A percentile compares a stretch with the other conserved stretches of the same genome.
Conservation (phyloP, 1,284 basidiomycete species). For the Mycena citricolor region DNA sequence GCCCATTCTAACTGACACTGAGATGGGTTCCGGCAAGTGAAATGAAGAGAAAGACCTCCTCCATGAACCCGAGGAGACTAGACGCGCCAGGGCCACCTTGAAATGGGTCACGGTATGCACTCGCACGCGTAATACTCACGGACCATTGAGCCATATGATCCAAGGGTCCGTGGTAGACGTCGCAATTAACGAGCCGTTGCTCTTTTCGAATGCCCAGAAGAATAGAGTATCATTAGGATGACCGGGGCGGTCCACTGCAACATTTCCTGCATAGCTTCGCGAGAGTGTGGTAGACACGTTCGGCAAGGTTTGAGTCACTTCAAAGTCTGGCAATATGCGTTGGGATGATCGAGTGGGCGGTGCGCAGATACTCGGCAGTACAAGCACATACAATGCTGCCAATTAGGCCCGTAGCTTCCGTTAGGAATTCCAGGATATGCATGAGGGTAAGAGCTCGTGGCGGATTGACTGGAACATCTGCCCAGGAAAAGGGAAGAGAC, state of each 20-base stretch:
- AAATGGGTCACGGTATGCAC: background rate
- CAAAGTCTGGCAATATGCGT: conserved; percentile 42
- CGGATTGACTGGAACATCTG: conserved; percentile 6
- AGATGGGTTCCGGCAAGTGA: background rate
- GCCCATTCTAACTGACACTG: conserved; percentile 65
- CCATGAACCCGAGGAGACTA: conserved; percentile 53
- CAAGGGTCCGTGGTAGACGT: conserved; percentile 40
- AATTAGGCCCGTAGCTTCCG: conserved; percentile 52
- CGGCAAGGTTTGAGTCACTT: conserved; percentile 55
- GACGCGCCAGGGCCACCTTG: conserved; percentile 64
- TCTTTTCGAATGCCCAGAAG: conserved; percentile 69
- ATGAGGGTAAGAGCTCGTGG: conserved; percentile 48
- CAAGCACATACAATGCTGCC: conserved; percentile 68
- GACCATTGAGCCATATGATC: conserved; percentile 68
- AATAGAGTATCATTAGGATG: conserved; percentile 74
- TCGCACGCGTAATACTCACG: conserved; percentile 36
- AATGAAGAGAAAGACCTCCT: conserved; percentile 8
- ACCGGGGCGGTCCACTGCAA: conserved; percentile 54
- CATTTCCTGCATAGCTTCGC: conserved; percentile 66
- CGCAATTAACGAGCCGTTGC: conserved; percentile 57
- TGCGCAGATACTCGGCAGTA: background rate
- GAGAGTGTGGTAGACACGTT: conserved; percentile 58
- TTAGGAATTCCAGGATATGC: conserved; percentile 51
- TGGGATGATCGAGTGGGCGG: background rate
- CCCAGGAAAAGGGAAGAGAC: background rate